Conservation (phyloP, 805 yeast genomes). For the Saccharomycopsis sp. region DNA sequence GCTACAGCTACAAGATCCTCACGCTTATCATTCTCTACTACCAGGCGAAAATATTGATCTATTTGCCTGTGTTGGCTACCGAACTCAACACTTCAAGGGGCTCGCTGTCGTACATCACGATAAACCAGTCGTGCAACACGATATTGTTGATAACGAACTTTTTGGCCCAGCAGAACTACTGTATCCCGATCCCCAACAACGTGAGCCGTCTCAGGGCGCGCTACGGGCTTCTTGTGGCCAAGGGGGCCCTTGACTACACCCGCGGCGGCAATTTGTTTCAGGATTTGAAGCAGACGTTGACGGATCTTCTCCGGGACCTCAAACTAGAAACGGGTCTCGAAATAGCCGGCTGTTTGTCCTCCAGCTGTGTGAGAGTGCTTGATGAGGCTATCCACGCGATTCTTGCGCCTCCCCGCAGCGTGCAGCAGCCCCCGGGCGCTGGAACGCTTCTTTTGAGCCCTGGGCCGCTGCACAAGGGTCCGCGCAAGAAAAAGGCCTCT, state of each 20-base stretch:
- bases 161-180: conserved; percentile 32
- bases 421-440: not conserved
- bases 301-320: conserved; percentile 43
- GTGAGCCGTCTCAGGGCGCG: conserved; percentile 57
- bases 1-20: conserved; percentile 34
- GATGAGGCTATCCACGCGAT: conserved; percentile 57
- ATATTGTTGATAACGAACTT: conserved; percentile 46
- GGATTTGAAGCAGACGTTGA: conserved; percentile 54
- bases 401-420: conserved; percentile 42
- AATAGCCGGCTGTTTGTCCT: conserved; percentile 56
- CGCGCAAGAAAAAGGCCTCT: not conserved
- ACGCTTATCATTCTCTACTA: conserved; percentile 53
- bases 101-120: conserved; percentile 53
- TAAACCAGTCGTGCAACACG: conserved; percentile 64
- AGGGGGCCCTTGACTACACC: conserved; percentile 74
- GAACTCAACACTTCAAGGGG: conserved; percentile 33
- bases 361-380: conserved; percentile 46
- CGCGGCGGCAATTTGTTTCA: conserved; percentile 76
- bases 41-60: conserved; percentile 55
- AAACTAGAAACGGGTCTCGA: conserved; percentile 45
- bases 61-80: conserved; percentile 53
- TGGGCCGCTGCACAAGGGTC: not conserved
- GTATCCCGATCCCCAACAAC: conserved; percentile 60
- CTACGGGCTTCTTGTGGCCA: conserved; percentile 57
- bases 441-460: not conserved